Percentiles rank a stretch among this genome's conserved stretches.
Conservation (phyloP, 129 eudicot genomes). For the Heracleum sosnowskyi region DNA sequence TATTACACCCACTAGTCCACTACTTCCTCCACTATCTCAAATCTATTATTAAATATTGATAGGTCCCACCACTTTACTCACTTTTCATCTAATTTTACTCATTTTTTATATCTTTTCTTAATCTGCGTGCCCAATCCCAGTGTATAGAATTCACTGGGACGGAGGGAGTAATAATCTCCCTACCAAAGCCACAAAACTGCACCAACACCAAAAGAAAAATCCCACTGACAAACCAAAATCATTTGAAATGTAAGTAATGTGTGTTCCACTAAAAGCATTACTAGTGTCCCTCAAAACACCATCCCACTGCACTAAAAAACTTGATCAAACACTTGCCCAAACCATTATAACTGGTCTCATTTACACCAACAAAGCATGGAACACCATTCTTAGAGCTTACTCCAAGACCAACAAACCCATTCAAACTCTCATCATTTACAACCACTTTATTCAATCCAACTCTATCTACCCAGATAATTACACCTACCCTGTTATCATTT, state of each 20-base stretch:
- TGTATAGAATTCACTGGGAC: too few species aligned
- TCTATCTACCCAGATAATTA: conserved; percentile 12
- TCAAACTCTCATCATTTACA: conserved; percentile 1
- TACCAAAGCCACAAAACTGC: neutral
- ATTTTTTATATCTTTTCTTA: too few species aligned
- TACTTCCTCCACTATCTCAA: too few species aligned
- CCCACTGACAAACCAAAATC: neutral
- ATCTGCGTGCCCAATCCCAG: too few species aligned
- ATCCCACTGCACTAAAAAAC: conserved; percentile 6
- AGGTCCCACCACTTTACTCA: too few species aligned
- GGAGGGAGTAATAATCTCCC: too few species aligned
- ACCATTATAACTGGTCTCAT: conserved; percentile 15
- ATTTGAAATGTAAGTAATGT: conserved; percentile 2
- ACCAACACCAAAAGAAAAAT: neutral
- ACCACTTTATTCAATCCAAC: conserved; percentile 9
- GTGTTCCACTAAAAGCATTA: conserved; percentile 6
- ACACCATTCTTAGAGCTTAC: conserved; percentile 11
- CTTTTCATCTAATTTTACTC: too few species aligned
- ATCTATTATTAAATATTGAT: too few species aligned
- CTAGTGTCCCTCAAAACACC: conserved; percentile 11
- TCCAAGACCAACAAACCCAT: conserved; percentile 12
- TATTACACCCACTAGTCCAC: too few species aligned
- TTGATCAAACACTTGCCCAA: conserved; percentile 13
- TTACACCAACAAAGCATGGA: conserved; percentile 13
- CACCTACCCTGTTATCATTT: conserved; percentile 7